Base-by-base conservation (phyloP, 768 basidiomycete genomes). In the Cystofilobasidium capitatum region DNA sequence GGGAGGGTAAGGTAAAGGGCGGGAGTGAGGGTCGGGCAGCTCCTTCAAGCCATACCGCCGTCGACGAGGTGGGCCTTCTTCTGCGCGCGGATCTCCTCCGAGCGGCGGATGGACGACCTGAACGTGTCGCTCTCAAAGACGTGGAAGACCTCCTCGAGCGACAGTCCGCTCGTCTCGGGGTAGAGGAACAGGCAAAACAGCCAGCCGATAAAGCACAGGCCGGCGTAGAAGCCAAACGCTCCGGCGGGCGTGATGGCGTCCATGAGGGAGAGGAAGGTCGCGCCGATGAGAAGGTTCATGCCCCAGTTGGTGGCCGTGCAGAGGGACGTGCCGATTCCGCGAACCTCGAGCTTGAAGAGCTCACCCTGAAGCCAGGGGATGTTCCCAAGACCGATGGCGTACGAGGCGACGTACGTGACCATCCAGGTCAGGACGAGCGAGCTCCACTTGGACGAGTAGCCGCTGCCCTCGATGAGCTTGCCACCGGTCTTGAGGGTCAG, bases 291-390 rank as follows among this genome's bases (percentile, higher is more conserved):
- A 36, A 90, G 79, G 76, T 89, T 91, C 14, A 71, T 70, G 29
- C 70, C 69, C 81, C 81, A 36, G 81, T 49, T 89, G 26, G 85
- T 85, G 6, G 86, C 85, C 0, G 88, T 88, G 13, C 84, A 81
- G 58, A 88, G 80, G 0, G 85, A 86, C 9, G 87, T 86, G 36
- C 88, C 88, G 65, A 89, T 83, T 2, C 89, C 88, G 59, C 88
- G 83, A 22, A 88, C 86, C 80, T 89, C 87, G 44, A 90, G 81
- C 24, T 81, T 80, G 77, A 91, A 91, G 14, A 91, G 81, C 74
- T 90, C 89, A 51, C 88, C 88, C 75, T 89, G 89, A 72, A 89
- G 88, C 89, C 89, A 90, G 0, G 89, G 89, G 2, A 89, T 84
- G 72, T 88, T 88, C 0, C 88, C 88, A 20, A 89, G 77, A 5